phyloP scores from a whole-genome alignment of 2,329 filamentous ascomycete genomes.

The Emydomyces testavorans region DNA sequence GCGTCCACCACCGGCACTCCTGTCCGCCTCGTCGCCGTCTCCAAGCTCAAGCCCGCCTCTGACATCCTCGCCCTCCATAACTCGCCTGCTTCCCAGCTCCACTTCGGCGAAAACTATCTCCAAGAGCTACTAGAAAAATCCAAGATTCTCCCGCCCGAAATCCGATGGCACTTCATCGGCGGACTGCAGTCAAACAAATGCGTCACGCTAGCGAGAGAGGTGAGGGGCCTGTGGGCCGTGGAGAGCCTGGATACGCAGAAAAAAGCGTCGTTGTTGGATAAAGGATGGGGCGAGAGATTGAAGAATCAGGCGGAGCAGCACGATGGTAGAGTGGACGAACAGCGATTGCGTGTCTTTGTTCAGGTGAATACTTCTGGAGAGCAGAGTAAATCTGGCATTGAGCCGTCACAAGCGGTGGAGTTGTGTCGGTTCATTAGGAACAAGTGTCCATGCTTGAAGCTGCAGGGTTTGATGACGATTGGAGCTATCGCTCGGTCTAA shows the following conservation, averaged over 20 bases:
- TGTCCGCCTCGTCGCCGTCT: conserved; percentile 75
- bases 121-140: conserved; percentile 85
- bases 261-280: conserved; percentile 73
- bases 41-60: conserved; percentile 85
- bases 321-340: conserved; percentile 20
- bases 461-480: conserved; percentile 92
- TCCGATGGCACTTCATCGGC: conserved; percentile 95
- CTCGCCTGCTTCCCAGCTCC: conserved; percentile 47
- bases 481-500: conserved; percentile 80
- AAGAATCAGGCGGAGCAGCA: conserved; percentile 25
- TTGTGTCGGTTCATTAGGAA: conserved; percentile 61
- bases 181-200: conserved; percentile 90
- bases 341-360: conserved; percentile 61
- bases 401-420: conserved; percentile 50
- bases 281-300: conserved; percentile 51
- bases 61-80: conserved; percentile 78
- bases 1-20: conserved; percentile 25
- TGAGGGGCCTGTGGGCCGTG: conserved; percentile 82
- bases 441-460: conserved; percentile 58
- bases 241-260: conserved; percentile 80
- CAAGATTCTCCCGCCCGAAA: conserved; percentile 56
- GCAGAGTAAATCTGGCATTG: conserved; percentile 68
- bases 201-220: conserved; percentile 66
- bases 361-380: conserved; percentile 95
- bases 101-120: conserved; percentile 96